Conservation (phyloP, 2,329 filamentous ascomycete genomes). For the Apiospora hydei region DNA sequence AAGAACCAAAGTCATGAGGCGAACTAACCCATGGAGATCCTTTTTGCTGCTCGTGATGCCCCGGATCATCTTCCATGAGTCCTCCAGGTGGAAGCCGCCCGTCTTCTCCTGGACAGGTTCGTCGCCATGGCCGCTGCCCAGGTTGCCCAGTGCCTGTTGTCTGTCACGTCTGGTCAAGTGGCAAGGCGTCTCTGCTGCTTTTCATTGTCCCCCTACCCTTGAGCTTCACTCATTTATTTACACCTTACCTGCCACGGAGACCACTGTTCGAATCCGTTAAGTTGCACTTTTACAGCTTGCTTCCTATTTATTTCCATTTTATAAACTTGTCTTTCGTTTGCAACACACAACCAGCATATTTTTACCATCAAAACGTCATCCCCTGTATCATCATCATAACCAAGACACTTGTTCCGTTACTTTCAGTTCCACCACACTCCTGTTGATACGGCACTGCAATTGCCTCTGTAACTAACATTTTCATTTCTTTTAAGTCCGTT, state of each 20-base stretch:
- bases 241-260: neutral
- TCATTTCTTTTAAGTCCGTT: too few relatives aligned
- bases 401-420: too few relatives aligned
- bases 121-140: neutral
- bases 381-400: neutral
- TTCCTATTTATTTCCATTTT: neutral
- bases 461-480: too few relatives aligned
- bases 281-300: neutral
- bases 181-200: neutral
- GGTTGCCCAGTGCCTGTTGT: neutral
- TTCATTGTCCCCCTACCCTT: neutral
- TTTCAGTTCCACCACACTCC: too few relatives aligned
- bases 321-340: neutral
- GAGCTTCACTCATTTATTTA: neutral
- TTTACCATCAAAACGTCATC: neutral
- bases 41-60: neutral
- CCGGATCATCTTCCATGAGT: neutral
- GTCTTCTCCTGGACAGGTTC: too few relatives aligned
- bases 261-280: neutral
- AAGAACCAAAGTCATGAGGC: neutral
- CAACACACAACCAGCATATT: neutral
- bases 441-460: too few relatives aligned
- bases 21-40: slow-evolving; percentile 4
- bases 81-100: neutral
- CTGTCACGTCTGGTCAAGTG: neutral